Evolutionary conservation across 2,329 filamentous ascomycete species (phyloP), one percentile per base, ranked within the genome.

Genomic region (Penicillium psychrosexuale): DNA sequence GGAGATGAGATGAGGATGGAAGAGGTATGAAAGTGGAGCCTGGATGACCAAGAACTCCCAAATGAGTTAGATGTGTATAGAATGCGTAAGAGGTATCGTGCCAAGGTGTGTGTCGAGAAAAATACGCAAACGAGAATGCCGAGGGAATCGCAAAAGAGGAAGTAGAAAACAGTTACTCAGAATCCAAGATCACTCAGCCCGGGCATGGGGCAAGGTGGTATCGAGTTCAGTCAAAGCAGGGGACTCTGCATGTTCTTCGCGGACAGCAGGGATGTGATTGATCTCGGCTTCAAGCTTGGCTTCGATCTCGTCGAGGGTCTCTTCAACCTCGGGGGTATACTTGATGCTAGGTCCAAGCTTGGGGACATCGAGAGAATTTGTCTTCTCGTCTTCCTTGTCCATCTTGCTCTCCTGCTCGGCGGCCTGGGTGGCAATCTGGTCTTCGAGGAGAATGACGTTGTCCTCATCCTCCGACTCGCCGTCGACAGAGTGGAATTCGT

Each of bases 401-500:
- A 19, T 17, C 22, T 50, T 43, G 24, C 5, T 24, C 17, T 34
- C 33, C 28, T 43, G 13, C 22, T 40, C 36, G 6, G 36, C 24
- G 15, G 40, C 11, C 36, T 40, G 19, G 13, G 36, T 22, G 17
- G 27, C 11, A 31, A 24, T 31, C n/a, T 44, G 46, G 5, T 53
- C 45, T 44, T 50, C 45, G 22, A 43, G 38, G 12, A 38, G 27
- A 12, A 50, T 50, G 8, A 30, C 27, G 7, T 54, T 30, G 33
- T 58, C 57, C 30, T 60, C 56, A 11, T 34, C 22, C 13, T 66
- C 64, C 13, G 72, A 73, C 22, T 67, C 66, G 17, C 64, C 68
- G 3, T 69, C 64, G 1, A 72, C 67, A 2, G 77, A 77, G 50
- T 76, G 71, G 51, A 79, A 77, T 27, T 73, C 72, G 2, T 78